Evolutionary conservation across 2,329 filamentous ascomycete species (phyloP), one percentile per base, ranked within the genome.

Genomic region (Epichloe glyceriae): DNA sequence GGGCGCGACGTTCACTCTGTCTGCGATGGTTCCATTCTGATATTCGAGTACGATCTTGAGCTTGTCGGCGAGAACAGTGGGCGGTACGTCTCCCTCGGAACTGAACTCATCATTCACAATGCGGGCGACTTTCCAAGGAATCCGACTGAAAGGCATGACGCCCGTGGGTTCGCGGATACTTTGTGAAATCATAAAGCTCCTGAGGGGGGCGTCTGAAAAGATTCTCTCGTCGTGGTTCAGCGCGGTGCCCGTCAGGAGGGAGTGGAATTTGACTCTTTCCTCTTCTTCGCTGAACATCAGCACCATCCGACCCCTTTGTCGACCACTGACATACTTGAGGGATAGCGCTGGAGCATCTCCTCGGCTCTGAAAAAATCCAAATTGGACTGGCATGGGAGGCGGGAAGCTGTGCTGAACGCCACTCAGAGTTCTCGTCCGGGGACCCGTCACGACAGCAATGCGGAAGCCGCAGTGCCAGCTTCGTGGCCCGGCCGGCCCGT

Each of bases 381-480:
- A 95, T 45, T 87, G 80, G 44, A 95, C 73, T 0, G 88, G 87
- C 20, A 77, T 69, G 19, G 78, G 75, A 4, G 82, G 78, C 14
- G 76, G 72, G 44, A 90, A 76, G 14, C 77, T 72, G 61, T 93
- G 86, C 53, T 82, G 84, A 48, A 93, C 77, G 42, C 82, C 85
- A 61, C 85, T 89, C 37, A 95, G 70, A 1, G 85, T 86, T 62
- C 90, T 88, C 48, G 82, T 86, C 54, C 78, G 82, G 2, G 87
- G 79, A 8, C 85, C 85, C 0, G 89, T 94, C 35, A 90, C 79
- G 15, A 94, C 76, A 8, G 85, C 79, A 45, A 95, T 70, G 20
- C 90, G 80, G 68, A 85, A 93, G 0, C 90, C 89, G 41, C 84
- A 78, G 64, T 95, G 89, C 60, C 84, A 78, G 50, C 73, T 80